Evolutionary conservation across 2,329 filamentous ascomycete genomes (phyloP).

Genomic region (Pseudogymnoascus sp.): DNA sequence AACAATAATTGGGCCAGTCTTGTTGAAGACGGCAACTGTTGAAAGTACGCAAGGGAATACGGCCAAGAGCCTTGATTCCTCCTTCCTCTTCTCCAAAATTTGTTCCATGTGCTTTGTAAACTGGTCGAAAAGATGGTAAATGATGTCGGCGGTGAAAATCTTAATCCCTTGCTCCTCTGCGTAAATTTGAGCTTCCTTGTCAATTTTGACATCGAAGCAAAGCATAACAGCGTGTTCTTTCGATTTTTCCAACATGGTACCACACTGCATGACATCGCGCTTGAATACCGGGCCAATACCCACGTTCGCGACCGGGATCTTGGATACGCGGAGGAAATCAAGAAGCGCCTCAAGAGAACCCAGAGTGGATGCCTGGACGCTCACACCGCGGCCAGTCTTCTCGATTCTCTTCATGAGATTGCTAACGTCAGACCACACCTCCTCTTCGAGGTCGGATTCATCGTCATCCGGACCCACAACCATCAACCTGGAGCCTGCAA

Average conservation of each 20-base stretch:
- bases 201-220: slow-evolving; percentile 98
- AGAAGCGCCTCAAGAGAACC: slow-evolving; percentile 93
- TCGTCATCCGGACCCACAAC: slow-evolving; percentile 94
- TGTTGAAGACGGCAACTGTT: slow-evolving; percentile 95
- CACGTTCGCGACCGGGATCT: slow-evolving; percentile 96
- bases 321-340: slow-evolving; percentile 90
- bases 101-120: slow-evolving; percentile 93
- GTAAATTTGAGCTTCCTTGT: slow-evolving; percentile 87
- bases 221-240: slow-evolving; percentile 98
- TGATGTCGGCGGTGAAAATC: slow-evolving; percentile 97
- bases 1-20: slow-evolving; percentile 89
- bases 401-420: slow-evolving; percentile 85
- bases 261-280: slow-evolving; percentile 91
- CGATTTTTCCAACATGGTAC: slow-evolving; percentile 91
- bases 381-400: slow-evolving; percentile 88
- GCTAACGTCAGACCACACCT: slow-evolving; percentile 91
- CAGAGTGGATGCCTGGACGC: slow-evolving; percentile 92
- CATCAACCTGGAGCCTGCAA: slow-evolving; percentile 88
- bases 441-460: slow-evolving; percentile 91
- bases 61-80: slow-evolving; percentile 88
- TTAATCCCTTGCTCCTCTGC: slow-evolving; percentile 93
- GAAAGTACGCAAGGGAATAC: slow-evolving; percentile 93
- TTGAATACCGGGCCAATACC: slow-evolving; percentile 97
- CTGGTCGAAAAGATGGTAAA: slow-evolving; percentile 95
- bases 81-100: slow-evolving; percentile 84